Base-by-base conservation (phyloP, 345 rosid species). In the Eucalyptus marginata region DNA sequence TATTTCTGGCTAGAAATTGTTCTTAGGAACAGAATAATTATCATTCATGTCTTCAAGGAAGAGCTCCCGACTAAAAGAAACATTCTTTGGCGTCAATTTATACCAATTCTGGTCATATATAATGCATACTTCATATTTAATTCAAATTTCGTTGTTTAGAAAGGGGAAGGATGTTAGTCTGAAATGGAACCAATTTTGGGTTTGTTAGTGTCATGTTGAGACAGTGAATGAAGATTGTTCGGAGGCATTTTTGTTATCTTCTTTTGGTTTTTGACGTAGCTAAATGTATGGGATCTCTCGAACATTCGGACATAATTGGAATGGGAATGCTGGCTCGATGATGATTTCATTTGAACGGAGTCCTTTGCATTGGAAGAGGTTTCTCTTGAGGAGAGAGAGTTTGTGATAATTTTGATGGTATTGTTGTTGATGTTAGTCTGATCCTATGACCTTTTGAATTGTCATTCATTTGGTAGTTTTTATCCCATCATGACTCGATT, bases 71-170 rank as follows among this genome's bases (percentile, higher is more conserved):
- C 54, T 51, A 0, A 51, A 16, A 51, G 20, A 51, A 51, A 16
- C 20, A 51, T 51, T 51, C 54, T 16, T 16, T 0, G 0, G 2
- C 20, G 0, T 51, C 20, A 51, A 51, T 16, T 16, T 47, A 51
- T 51, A 16, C 4, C 54, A 16, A 51, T 51, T 51, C 8, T 0
- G 2, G 54, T 51, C 20, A 51, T 51, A 1, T 51, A 16, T 51
- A 51, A 6, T 51, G 54, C 54, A 51, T 51, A 16, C 54, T 51
- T 16, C 54, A 51, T 6, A 51, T 51, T 51, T 51, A 51, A 51
- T 51, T 16, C 22, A 51, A 51, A 51, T 51, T 51, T 1, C 7
- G 0, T 16, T 51, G 54, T 51, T 54, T 2, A 20, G 27, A 8
- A 58, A 24, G 64, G 15, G 33, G 33, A 62, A 62, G 8, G 17